These are phyloP conservation scores for Ormosia semicastrata DNA, from an alignment of 306 rosid genomes.

Conservation along the genomic window DNA sequence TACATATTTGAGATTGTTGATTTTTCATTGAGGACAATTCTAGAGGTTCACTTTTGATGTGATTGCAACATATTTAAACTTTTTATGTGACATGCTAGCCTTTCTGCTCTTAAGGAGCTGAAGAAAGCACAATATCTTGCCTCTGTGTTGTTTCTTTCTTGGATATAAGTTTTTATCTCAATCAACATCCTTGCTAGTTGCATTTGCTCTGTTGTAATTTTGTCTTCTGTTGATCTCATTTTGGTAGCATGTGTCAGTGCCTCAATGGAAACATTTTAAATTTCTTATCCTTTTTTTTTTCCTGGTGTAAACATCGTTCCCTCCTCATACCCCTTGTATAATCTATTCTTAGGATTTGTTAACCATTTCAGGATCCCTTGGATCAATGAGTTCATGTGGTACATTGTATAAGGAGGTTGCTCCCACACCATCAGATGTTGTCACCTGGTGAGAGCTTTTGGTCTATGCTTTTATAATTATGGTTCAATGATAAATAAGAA, in stretches of 20 bases:
- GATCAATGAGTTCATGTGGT: constrained; percentile 79
- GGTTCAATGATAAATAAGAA: neutral
- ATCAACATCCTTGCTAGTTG: constrained; percentile 4
- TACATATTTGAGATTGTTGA: neutral
- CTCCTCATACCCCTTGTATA: neutral
- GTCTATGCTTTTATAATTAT: neutral
- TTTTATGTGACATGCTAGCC: neutral
- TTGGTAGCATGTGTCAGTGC: neutral
- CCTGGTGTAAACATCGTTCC: neutral
- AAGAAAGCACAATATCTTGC: constrained; percentile 15
- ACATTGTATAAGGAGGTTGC: constrained; percentile 58
- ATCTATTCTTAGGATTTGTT: constrained; percentile 6
- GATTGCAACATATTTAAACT: constrained; percentile 5
- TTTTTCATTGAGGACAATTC: constrained; percentile 9
- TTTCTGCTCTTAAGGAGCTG: neutral
- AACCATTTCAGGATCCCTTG: constrained; percentile 72
- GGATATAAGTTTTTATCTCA: constrained; percentile 8
- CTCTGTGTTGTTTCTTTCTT: neutral
- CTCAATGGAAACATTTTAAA: neutral
- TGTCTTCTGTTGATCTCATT: neutral
- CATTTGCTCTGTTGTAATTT: neutral
- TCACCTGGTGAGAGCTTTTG: constrained; percentile 68
- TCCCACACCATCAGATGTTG: constrained; percentile 44
- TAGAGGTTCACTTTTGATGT: neutral
- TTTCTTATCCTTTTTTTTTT: neutral